phyloP scores from a whole-genome alignment of 106 monocot genomes.

The Phalaenopsis equestris region DNA sequence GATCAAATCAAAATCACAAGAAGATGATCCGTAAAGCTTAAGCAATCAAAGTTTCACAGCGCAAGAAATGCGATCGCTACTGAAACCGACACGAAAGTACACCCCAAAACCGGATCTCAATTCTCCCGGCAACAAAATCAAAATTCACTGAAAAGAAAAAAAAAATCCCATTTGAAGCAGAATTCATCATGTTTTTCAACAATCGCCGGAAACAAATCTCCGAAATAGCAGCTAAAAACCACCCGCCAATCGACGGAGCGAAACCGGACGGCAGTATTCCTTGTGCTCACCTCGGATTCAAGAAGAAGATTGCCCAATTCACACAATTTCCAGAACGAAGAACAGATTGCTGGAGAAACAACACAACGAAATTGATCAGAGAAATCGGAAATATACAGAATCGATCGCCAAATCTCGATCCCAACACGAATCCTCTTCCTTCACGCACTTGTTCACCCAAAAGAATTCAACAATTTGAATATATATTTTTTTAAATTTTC shows the following conservation, averaged over 20 bases:
- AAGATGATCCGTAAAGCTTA: constrained; percentile 31
- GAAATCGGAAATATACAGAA: neutral
- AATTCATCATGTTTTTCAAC: neutral
- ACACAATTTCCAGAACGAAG: neutral
- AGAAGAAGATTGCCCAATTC: neutral
- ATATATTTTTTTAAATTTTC: neutral
- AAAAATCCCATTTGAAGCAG: neutral
- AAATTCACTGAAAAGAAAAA: neutral
- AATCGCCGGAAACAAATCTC: neutral
- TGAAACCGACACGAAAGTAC: neutral
- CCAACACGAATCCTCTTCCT: neutral
- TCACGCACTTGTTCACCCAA: neutral
- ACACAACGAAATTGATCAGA: neutral
- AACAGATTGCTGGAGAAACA: neutral
- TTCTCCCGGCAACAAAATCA: neutral
- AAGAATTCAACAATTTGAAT: neutral
- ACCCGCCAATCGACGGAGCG: neutral
- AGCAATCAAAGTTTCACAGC: constrained; percentile 17
- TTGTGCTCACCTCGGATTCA: neutral
- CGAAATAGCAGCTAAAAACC: neutral
- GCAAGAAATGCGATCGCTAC: neutral
- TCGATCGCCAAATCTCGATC: neutral
- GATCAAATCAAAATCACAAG: constrained; percentile 12
- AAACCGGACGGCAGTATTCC: neutral
- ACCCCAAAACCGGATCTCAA: neutral